Evolutionary conservation across 1,284 basidiomycete genomes (phyloP).

Genomic region (Tylopilus sp.): DNA sequence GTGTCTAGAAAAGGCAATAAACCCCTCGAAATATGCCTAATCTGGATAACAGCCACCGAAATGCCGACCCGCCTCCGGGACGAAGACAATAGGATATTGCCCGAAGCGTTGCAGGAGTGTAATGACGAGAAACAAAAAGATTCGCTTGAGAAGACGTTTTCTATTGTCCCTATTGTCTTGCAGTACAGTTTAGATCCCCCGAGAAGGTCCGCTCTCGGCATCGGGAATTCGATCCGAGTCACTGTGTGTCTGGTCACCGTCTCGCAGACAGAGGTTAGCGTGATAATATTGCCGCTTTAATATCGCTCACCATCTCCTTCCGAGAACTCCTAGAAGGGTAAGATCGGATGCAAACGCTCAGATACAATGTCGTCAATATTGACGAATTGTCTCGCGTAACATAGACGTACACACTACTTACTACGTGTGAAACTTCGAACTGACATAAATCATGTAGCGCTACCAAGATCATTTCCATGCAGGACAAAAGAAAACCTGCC

Average conservation of each 20-base stretch:
- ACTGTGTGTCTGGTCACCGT: not conserved
- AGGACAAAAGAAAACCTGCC: conserved; percentile 41
- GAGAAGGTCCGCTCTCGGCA: conserved; percentile 14
- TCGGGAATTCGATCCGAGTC: conserved; percentile 6
- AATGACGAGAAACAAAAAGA: conserved; percentile 24
- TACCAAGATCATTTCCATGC: not conserved
- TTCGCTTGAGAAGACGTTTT: conserved; percentile 16
- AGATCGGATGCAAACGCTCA: conserved; percentile 59
- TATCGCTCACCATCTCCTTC: conserved; percentile 51
- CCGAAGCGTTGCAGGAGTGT: conserved; percentile 15
- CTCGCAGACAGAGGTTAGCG: not conserved
- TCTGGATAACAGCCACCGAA: conserved; percentile 8
- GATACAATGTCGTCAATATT: conserved; percentile 42
- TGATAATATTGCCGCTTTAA: conserved; percentile 22
- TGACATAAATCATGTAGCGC: no score
- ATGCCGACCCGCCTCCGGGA: conserved; percentile 6
- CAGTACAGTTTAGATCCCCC: conserved; percentile 7
- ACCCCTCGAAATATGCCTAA: conserved; percentile 17
- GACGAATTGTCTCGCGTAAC: conserved; percentile 2
- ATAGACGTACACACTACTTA: conserved; percentile 58
- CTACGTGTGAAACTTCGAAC: conserved; percentile 59
- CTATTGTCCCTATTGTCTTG: conserved; percentile 43
- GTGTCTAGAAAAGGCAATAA: conserved; percentile 7
- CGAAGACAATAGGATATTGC: conserved; percentile 37
- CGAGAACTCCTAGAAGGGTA: conserved; percentile 62